Evolutionary conservation across 2,329 filamentous ascomycete genomes (phyloP).

Genomic region (Penicillium sp.): DNA sequence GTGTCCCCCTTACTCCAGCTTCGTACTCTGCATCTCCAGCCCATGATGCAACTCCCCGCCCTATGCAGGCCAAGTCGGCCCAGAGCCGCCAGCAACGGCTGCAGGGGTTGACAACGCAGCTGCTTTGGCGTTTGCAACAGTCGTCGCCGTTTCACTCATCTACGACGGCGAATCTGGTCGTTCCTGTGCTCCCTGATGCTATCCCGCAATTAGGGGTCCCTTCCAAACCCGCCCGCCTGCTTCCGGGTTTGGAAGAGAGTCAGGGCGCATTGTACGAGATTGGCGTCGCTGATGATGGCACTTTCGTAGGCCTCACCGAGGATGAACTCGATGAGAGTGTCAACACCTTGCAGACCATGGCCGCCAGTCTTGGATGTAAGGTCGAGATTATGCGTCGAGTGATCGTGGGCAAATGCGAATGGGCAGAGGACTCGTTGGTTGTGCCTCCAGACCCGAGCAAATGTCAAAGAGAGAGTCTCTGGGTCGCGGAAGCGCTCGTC

Average conservation of each 20-base stretch:
- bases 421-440: slow-evolving; percentile 40
- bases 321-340: slow-evolving; percentile 94
- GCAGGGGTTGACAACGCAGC: slow-evolving; percentile 90
- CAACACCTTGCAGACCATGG: slow-evolving; percentile 85
- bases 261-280: slow-evolving; percentile 95
- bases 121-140: slow-evolving; percentile 93
- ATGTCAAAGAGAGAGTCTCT: slow-evolving; percentile 63
- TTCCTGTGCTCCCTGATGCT: slow-evolving; percentile 75
- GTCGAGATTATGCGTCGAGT: slow-evolving; percentile 83
- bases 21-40: slow-evolving; percentile 34
- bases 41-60: slow-evolving; percentile 43
- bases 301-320: slow-evolving; percentile 82
- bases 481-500: slow-evolving; percentile 91
- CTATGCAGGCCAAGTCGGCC: slow-evolving; percentile 58
- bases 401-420: slow-evolving; percentile 81
- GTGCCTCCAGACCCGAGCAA: slow-evolving; percentile 33
- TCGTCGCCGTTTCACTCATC: slow-evolving; percentile 90
- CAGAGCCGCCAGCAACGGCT: slow-evolving; percentile 82
- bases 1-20: slow-evolving; percentile 29
- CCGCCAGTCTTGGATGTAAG: slow-evolving; percentile 84
- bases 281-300: slow-evolving; percentile 92
- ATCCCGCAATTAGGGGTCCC: slow-evolving; percentile 63
- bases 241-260: slow-evolving; percentile 86
- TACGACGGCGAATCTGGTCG: slow-evolving; percentile 73
- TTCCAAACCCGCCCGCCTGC: slow-evolving; percentile 59